Evolutionary conservation across 1,139 yeast genomes (phyloP).

Genomic region (Spathaspora sp.): DNA sequence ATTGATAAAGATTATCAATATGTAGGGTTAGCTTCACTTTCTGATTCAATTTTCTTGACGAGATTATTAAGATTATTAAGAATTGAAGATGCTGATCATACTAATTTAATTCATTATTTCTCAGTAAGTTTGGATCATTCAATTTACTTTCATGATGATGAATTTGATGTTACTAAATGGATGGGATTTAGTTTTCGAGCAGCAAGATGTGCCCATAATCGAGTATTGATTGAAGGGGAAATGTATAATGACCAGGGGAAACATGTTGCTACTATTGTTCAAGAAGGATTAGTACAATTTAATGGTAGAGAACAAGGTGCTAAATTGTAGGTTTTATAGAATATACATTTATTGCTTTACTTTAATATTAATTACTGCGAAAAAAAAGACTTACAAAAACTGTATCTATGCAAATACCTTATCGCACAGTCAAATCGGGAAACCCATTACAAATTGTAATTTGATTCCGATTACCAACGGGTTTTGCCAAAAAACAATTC

Average conservation of each 20-base stretch:
- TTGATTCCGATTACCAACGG: too few relatives aligned
- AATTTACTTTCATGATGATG: constrained; percentile 63
- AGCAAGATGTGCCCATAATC: constrained; percentile 49
- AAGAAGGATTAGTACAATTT: constrained; percentile 56
- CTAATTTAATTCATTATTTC: constrained; percentile 28
- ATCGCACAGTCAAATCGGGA: too few relatives aligned
- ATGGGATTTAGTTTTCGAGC: constrained; percentile 49
- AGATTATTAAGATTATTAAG: constrained; percentile 32
- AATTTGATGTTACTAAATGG: constrained; percentile 53
- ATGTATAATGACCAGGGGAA: constrained; percentile 50
- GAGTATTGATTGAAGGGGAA: constrained; percentile 60
- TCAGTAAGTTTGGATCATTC: constrained; percentile 65
- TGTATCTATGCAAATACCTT: too few relatives aligned
- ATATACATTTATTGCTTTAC: background rate
- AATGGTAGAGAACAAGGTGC: constrained; percentile 16
- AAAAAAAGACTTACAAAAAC: background rate
- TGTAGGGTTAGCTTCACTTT: constrained; percentile 59
- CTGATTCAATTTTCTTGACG: constrained; percentile 59
- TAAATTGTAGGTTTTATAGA: constrained; percentile 12
- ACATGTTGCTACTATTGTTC: constrained; percentile 62
- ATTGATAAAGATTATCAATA: constrained; percentile 37
- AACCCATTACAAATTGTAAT: too few relatives aligned
- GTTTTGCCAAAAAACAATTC: too few relatives aligned
- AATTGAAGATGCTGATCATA: constrained; percentile 19
- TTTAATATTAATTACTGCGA: background rate